Evolutionary conservation across 495 filamentous ascomycete species (phyloP).

Genomic region (Immersiella caudata): DNA sequence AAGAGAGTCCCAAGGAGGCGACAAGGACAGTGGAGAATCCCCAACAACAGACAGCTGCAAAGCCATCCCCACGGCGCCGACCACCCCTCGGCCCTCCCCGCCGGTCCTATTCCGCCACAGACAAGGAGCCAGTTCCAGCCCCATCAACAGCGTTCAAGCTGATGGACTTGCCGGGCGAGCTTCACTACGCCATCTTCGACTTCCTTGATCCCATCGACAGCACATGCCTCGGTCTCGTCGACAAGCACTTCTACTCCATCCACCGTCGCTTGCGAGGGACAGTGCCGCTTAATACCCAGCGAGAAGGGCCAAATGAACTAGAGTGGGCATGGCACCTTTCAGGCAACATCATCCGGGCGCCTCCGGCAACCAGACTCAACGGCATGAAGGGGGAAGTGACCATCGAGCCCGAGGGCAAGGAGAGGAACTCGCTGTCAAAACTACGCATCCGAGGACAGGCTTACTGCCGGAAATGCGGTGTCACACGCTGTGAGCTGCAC

Average conservation of each 20-base stretch:
- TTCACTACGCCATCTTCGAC: slow-evolving; percentile 58
- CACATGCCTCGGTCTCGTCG: slow-evolving; percentile 57
- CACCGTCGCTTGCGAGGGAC: slow-evolving; percentile 53
- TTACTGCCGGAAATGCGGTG: slow-evolving; percentile 55
- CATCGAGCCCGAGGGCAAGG: slow-evolving; percentile 24
- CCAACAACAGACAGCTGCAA: slow-evolving; percentile 2
- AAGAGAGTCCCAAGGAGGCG: slow-evolving; percentile 8
- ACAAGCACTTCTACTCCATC: slow-evolving; percentile 53
- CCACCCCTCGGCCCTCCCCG: slow-evolving; percentile 39
- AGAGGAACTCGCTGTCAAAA: slow-evolving; percentile 41
- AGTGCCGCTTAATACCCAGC: slow-evolving; percentile 51
- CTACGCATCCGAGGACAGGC: slow-evolving; percentile 49
- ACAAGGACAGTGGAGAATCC: background rate
- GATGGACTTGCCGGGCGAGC: slow-evolving; percentile 58
- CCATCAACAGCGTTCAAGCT: slow-evolving; percentile 42
- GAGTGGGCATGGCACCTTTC: slow-evolving; percentile 59
- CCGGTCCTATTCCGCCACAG: slow-evolving; percentile 54
- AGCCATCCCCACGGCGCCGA: slow-evolving; percentile 19
- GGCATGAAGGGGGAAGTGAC: slow-evolving; percentile 23
- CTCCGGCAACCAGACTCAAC: slow-evolving; percentile 12
- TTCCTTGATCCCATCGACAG: slow-evolving; percentile 59
- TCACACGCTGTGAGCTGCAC: slow-evolving; percentile 56
- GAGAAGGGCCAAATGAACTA: slow-evolving; percentile 56
- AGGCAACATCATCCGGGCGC: slow-evolving; percentile 36
- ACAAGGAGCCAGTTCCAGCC: slow-evolving; percentile 47